These are phyloP conservation scores for Colletotrichum tropicale DNA, from an alignment of 2,329 filamentous ascomycete genomes.

Conservation along the genomic window DNA sequence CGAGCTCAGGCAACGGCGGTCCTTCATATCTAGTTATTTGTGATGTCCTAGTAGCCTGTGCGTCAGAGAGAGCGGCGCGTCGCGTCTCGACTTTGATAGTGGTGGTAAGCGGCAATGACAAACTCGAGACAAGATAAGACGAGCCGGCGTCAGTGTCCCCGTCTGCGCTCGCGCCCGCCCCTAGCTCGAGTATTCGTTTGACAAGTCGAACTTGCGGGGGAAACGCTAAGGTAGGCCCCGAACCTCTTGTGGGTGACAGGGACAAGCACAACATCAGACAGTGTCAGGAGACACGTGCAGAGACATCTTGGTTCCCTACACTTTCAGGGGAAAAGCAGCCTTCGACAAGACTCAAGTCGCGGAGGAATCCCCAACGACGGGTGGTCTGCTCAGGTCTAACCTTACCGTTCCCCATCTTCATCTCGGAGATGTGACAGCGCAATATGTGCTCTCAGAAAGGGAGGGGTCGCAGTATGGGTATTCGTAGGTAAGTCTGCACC, in stretches of 20 bases:
- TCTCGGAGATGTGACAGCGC: background rate
- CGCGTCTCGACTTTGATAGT: background rate
- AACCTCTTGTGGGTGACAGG: constrained; percentile 9
- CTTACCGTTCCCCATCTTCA: background rate
- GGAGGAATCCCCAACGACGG: background rate
- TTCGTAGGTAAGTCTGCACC: background rate
- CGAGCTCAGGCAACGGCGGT: background rate
- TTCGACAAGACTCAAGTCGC: background rate
- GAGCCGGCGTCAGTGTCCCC: background rate
- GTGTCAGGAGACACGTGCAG: constrained; percentile 9
- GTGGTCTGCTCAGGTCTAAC: background rate
- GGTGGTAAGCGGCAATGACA: background rate
- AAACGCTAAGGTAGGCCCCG: constrained; percentile 13
- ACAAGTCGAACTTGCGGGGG: constrained; percentile 20
- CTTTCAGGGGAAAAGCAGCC: background rate
- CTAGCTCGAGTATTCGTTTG: constrained; percentile 11
- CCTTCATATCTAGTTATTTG: background rate
- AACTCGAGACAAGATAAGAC: constrained; percentile 2
- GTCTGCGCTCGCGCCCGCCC: background rate
- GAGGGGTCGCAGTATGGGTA: background rate
- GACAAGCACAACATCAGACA: constrained; percentile 19
- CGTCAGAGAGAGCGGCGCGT: background rate
- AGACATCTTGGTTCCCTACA: background rate
- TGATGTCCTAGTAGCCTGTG: background rate
- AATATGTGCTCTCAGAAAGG: background rate